Evolutionary conservation across 139 green algal genomes (phyloP), one percentile per base, ranked within the genome.

Genomic region (Dunaliella primolecta): DNA sequence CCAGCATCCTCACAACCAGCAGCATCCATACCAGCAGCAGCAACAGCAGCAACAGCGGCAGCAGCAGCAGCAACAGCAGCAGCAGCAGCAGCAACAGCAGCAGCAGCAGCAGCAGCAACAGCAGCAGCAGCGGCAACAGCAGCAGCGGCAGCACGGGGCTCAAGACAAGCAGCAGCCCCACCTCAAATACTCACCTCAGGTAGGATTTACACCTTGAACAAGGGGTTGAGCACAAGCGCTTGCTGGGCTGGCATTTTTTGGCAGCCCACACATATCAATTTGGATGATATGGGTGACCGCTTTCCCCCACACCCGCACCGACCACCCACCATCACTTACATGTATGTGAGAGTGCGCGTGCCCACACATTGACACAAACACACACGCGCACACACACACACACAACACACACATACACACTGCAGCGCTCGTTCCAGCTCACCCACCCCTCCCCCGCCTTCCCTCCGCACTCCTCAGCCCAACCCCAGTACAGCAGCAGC

Each of bases 11-110:
- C 57, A 75, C 23, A n/a, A 75, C 23, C 25, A 75, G 57, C 25
- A 25, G 57, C 25, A 75, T 23, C 25, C 23, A 25, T 75, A 75
- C 23, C 25, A 75, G 57, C 25, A 75, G 57, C 25, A 75, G 57
- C 15, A 64, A 20, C 35, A 83, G 30, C 35, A 83, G 32, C 24
- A 72, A 27, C 64, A 64, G n/a, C 11, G n/a, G 78, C 35, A 83
- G 32, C 35, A 83, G 78, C 29, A 72, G 78, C 35, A 83, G 24
- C 35, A 83, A 32, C 35, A 83, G 78, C 35, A 83, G 78, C 35
- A 83, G 78, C 35, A 83, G 78, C 23, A 72, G 34, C 35, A 72
- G 35, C 29, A 57, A 21, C 35, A 83, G 35, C 35, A 83, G 78
- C 35, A 83, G 78, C 35, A 83, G 78, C 23, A 72, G 78, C 35